A percentile compares a stretch with the other conserved stretches of the same genome.
Conservation (phyloP, 805 yeast species). For the Candida andamanensis region DNA sequence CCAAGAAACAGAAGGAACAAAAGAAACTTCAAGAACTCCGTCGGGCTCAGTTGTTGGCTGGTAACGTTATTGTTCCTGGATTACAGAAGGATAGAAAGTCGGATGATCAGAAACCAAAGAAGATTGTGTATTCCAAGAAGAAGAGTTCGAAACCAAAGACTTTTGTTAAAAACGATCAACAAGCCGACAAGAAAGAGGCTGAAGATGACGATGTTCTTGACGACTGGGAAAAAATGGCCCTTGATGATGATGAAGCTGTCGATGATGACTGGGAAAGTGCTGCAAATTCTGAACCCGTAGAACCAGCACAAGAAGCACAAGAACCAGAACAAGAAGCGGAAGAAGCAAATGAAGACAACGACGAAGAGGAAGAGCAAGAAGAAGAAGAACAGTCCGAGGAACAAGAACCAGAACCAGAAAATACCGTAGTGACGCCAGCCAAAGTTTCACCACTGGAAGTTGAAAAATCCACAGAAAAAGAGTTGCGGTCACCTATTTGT, state of each 20-base stretch:
- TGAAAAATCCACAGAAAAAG: conserved; percentile 31
- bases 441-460: conserved; percentile 28
- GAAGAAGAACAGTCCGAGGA: conserved; percentile 24
- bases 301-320: conserved; percentile 17
- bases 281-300: too few species aligned
- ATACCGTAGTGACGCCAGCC: conserved; percentile 22
- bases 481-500: conserved; percentile 97
- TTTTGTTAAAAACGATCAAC: conserved; percentile 20
- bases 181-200: conserved; percentile 16
- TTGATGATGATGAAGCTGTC: conserved; percentile 46
- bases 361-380: conserved; percentile 26
- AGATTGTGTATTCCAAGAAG: conserved; percentile 66
- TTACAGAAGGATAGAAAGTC: conserved; percentile 36
- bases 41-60: conserved; percentile 76
- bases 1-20: conserved; percentile 94
- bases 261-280: conserved; percentile 51
- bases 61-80: conserved; percentile 72
- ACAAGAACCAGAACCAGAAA: conserved; percentile 20
- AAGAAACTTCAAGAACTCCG: conserved; percentile 82
- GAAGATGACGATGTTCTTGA: conserved; percentile 62
- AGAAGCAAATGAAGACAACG: conserved; percentile 25
- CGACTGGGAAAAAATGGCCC: conserved; percentile 77
- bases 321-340: conserved; percentile 28
- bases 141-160: conserved; percentile 49
- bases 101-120: conserved; percentile 48